Evolutionary conservation across 2,329 filamentous ascomycete genomes (phyloP).

Genomic region (Penicillium frequentans): DNA sequence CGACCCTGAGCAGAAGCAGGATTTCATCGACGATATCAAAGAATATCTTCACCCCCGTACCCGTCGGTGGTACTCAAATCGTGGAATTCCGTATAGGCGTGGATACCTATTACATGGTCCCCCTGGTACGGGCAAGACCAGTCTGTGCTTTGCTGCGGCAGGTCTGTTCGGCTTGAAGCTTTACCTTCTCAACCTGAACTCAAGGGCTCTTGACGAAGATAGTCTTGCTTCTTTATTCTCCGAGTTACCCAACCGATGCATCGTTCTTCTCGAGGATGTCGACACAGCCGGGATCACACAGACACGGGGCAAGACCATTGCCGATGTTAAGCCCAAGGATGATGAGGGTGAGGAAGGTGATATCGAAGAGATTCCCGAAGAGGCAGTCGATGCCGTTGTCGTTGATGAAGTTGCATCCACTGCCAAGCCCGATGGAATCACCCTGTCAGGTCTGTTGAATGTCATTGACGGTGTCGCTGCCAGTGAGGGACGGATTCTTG

Average conservation of each 20-base stretch:
- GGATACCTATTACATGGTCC: conserved; percentile 82
- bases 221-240: conserved; percentile 64
- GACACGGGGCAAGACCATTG: conserved; percentile 33
- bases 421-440: conserved; percentile 49
- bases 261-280: conserved; percentile 75
- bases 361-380: neutral
- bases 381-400: conserved; percentile 15
- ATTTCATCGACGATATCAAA: conserved; percentile 55
- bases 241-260: conserved; percentile 66
- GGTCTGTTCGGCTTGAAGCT: conserved; percentile 70
- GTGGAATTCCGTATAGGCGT: conserved; percentile 81
- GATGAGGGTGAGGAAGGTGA: neutral
- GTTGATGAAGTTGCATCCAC: conserved; percentile 14
- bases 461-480: conserved; percentile 70
- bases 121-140: conserved; percentile 77
- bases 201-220: conserved; percentile 63
- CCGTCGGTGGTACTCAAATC: conserved; percentile 72
- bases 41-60: conserved; percentile 56
- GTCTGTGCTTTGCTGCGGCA: conserved; percentile 67
- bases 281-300: conserved; percentile 71
- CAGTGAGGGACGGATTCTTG: conserved; percentile 67
- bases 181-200: conserved; percentile 70
- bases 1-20: conserved; percentile 50
- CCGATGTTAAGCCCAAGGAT: neutral
- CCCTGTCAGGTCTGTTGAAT: conserved; percentile 67